These are phyloP conservation scores for Pestalotiopsis sp. DNA, from an alignment of 2,329 filamentous ascomycete genomes.

Conservation along the genomic window DNA sequence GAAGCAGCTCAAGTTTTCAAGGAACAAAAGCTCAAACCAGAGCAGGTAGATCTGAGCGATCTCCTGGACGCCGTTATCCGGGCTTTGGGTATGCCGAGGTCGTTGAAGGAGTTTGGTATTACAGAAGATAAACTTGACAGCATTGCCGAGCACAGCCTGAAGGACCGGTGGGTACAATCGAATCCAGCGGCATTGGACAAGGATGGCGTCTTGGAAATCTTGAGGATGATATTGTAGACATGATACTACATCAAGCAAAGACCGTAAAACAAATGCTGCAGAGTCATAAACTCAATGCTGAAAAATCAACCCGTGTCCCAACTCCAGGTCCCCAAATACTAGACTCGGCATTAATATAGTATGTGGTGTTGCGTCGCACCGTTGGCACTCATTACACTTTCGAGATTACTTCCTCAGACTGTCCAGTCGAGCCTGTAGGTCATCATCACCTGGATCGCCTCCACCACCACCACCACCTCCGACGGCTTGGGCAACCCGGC, in stretches of 20 bases:
- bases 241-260: conserved; percentile 9
- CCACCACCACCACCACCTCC: conserved; percentile 56
- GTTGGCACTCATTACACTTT: neutral
- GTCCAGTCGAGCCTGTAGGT: conserved; percentile 90
- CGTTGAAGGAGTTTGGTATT: conserved; percentile 53
- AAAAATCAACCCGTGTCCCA: neutral
- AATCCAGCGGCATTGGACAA: conserved; percentile 54
- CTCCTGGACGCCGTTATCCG: conserved; percentile 53
- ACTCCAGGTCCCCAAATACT: neutral
- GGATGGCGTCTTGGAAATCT: conserved; percentile 53
- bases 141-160: conserved; percentile 51
- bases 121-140: conserved; percentile 47
- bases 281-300: conserved; percentile 15
- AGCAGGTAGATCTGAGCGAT: conserved; percentile 49
- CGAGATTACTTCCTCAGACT: conserved; percentile 68
- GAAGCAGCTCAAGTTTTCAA: conserved; percentile 35
- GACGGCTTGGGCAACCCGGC: conserved; percentile 83
- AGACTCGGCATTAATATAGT: neutral
- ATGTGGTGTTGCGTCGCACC: neutral
- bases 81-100: conserved; percentile 56
- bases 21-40: conserved; percentile 24
- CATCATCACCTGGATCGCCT: conserved; percentile 77
- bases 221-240: conserved; percentile 30
- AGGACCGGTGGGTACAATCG: conserved; percentile 51
- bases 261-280: conserved; percentile 15